Evolutionary conservation across 2,329 filamentous ascomycete genomes (phyloP).

Genomic region (Penicillium sp.): DNA sequence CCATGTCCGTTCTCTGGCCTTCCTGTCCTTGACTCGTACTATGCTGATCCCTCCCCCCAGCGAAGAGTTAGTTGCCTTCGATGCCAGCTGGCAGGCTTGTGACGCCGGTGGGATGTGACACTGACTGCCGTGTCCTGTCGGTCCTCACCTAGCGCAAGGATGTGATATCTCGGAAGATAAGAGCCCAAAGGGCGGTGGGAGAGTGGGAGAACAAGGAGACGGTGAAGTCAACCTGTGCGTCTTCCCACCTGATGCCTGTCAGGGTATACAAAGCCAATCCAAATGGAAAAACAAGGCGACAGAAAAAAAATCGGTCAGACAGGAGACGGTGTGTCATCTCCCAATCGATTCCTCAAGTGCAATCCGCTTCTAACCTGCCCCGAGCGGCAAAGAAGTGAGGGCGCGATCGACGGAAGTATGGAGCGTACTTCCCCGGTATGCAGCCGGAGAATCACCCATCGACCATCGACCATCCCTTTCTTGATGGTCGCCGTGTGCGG

Average conservation of each 20-base stretch:
- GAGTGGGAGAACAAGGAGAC: too few species aligned
- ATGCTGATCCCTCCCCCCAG: constrained; percentile 8
- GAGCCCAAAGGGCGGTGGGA: constrained; percentile 18
- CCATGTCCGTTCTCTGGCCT: not conserved
- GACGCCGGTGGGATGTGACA: constrained; percentile 25
- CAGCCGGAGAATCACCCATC: constrained; percentile 20
- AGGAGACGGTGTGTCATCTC: too few species aligned
- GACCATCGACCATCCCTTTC: constrained; percentile 24
- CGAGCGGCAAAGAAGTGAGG: too few species aligned
- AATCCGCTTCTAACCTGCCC: too few species aligned
- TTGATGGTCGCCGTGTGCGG: constrained; percentile 24
- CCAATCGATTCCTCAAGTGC: too few species aligned
- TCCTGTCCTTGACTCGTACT: constrained; percentile 3
- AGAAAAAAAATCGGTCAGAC: not conserved
- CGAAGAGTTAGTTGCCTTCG: constrained; percentile 3
- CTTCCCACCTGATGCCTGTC: not conserved
- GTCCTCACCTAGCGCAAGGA: constrained; percentile 17
- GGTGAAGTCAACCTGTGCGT: too few species aligned
- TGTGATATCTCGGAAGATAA: constrained; percentile 21
- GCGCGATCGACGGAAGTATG: constrained; percentile 27
- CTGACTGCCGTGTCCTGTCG: constrained; percentile 19
- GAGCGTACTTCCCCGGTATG: constrained; percentile 32
- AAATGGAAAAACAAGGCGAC: not conserved
- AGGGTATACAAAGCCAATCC: too few species aligned
- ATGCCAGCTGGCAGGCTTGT: constrained; percentile 27